Evolutionary conservation across 108 stramenopile species (phyloP), one percentile per base, ranked within the genome.

Genomic region (Fragilaria crotonensis): DNA sequence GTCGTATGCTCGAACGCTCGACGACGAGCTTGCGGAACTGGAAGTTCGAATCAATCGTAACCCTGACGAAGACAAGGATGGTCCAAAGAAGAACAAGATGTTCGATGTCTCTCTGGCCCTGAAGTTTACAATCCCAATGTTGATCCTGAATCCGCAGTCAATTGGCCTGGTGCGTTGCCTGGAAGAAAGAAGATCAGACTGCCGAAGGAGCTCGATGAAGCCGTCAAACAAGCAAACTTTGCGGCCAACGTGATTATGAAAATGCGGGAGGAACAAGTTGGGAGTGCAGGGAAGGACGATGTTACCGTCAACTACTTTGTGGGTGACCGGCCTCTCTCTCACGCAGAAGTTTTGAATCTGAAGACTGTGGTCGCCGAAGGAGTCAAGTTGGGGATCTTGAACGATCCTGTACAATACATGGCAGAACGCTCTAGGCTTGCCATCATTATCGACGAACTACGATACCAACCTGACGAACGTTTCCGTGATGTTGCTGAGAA

Each of bases 91-190:
- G 52, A 83, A 81, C 47, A 81, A 83, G 27, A 14, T 85, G 9
- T 88, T 88, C 51, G 91, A 93, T 71, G 55, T 29, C 76, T 93
- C 48, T 86, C 87, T 28, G 91, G 91, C 14, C 91, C 91, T 21
- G 85, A 87, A 61, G 60, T 75, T 17, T 89, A 89, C 64, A 81
- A 87, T 54, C 85, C 84, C 20, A 87, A 93, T 62, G 85, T 85
- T 5, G 91, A 89, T 54, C 78, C 80, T 0, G 80, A 79, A 23
- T 77, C 80, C 22, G 76, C 83, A 11, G 87, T 93, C 14, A 89
- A 93, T 53, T 87, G 85, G 79, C 87, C 87, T 47, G 87, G 87
- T 25, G 87, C 85, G 4, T 50, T 72, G 44, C 77, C 82, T 30
- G 85, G 85, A 2, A 85, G 83, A 23, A 66, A 76, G 23, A 70